phyloP scores from a whole-genome alignment of 306 rosid genomes.

The Trichosanthes cucumerina region DNA sequence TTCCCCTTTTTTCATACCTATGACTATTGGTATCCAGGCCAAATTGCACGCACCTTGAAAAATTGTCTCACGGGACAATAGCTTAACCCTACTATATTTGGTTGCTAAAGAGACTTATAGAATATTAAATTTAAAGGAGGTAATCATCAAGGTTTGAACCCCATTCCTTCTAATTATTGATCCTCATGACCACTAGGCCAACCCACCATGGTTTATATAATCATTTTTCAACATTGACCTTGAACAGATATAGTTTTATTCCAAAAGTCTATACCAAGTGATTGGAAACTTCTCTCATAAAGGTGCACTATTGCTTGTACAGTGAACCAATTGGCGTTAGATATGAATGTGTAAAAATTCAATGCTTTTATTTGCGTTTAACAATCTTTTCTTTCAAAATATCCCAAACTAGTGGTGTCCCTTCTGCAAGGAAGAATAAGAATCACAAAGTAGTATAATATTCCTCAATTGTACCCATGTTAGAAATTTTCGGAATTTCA shows the following conservation, averaged over 20 bases:
- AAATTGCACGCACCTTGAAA: background rate
- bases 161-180: background rate
- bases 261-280: background rate
- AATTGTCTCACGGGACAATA: background rate
- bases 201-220: background rate
- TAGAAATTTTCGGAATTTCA: too few relatives aligned
- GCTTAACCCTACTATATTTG: background rate
- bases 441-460: too few relatives aligned
- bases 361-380: background rate
- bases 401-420: too few relatives aligned
- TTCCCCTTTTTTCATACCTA: background rate
- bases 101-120: too few relatives aligned
- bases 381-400: too few relatives aligned
- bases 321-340: background rate
- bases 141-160: background rate
- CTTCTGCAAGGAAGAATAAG: too few relatives aligned
- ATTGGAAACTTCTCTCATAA: background rate
- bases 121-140: background rate
- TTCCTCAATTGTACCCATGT: too few relatives aligned
- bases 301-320: background rate
- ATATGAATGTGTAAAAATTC: background rate
- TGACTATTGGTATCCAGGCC: background rate
- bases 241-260: background rate
- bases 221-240: background rate
- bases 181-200: background rate